These are phyloP conservation scores for Coemansia sp. DNA, from an alignment of 192 early-diverging fungal species.

Conservation along the genomic window DNA sequence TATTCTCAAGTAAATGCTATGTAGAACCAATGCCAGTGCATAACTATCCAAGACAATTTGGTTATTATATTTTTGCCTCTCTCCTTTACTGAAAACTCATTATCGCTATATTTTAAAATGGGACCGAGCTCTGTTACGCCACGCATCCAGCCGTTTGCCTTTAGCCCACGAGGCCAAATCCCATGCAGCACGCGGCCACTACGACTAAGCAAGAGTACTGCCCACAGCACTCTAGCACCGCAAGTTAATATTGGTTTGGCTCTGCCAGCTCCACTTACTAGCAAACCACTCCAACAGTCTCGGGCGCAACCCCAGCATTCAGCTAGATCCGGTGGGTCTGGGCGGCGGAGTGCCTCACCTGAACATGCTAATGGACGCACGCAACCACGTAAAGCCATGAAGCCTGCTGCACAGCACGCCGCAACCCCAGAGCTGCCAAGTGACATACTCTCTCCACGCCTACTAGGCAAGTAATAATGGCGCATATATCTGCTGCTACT, in stretches of 20 bases:
- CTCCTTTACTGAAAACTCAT: neutral
- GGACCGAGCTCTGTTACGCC: conserved; percentile 5
- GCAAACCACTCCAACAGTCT: neutral
- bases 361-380: neutral
- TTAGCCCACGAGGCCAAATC: conserved; percentile 32
- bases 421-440: neutral
- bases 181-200: conserved; percentile 43
- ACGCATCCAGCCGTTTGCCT: conserved; percentile 32
- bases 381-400: neutral
- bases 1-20: neutral
- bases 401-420: neutral
- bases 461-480: neutral
- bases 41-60: neutral
- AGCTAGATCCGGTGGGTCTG: neutral
- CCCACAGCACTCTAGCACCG: neutral
- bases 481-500: neutral
- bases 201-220: conserved; percentile 10
- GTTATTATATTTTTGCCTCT: neutral
- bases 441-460: neutral
- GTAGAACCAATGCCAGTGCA: too few species aligned
- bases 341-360: neutral
- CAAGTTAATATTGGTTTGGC: neutral
- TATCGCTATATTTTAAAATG: neutral
- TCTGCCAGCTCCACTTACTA: neutral
- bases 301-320: neutral